These are phyloP conservation scores for Phalaenopsis equestris DNA, from an alignment of 106 monocot genomes.

Conservation along the genomic window DNA sequence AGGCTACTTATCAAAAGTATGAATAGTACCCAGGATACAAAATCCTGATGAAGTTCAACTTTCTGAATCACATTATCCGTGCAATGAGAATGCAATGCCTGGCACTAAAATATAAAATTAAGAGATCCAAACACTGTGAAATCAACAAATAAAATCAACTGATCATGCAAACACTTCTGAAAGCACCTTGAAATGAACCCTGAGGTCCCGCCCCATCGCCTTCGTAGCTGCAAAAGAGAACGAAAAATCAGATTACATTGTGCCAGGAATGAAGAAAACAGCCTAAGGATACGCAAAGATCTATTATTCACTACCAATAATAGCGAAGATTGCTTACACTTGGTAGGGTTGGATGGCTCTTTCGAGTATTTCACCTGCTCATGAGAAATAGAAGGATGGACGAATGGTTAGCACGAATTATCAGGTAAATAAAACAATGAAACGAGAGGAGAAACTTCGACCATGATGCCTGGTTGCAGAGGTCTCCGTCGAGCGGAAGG, in stretches of 20 bases:
- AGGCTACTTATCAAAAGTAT: neutral
- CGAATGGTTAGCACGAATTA: neutral
- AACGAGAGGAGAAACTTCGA: neutral
- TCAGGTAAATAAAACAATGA: neutral
- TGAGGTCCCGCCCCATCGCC: constrained; percentile 31
- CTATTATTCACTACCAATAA: neutral
- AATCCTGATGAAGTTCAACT: neutral
- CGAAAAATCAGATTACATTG: neutral
- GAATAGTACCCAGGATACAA: neutral
- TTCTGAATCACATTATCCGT: neutral
- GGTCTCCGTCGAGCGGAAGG: neutral
- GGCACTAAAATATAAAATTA: neutral
- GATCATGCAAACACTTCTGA: neutral
- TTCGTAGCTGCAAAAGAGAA: constrained; percentile 24
- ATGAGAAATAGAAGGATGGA: neutral
- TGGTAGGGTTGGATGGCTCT: constrained; percentile 64
- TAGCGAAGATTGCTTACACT: constrained; percentile 42
- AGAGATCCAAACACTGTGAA: neutral
- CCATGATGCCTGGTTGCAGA: neutral
- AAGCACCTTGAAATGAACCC: constrained; percentile 41
- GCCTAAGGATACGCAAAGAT: neutral
- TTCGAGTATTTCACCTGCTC: constrained; percentile 70
- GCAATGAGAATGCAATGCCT: neutral
- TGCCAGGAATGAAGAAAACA: neutral
- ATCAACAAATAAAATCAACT: neutral